These are phyloP conservation scores for Drosera spatulata DNA, from an alignment of 179 eudicot species.

Conservation along the genomic window DNA sequence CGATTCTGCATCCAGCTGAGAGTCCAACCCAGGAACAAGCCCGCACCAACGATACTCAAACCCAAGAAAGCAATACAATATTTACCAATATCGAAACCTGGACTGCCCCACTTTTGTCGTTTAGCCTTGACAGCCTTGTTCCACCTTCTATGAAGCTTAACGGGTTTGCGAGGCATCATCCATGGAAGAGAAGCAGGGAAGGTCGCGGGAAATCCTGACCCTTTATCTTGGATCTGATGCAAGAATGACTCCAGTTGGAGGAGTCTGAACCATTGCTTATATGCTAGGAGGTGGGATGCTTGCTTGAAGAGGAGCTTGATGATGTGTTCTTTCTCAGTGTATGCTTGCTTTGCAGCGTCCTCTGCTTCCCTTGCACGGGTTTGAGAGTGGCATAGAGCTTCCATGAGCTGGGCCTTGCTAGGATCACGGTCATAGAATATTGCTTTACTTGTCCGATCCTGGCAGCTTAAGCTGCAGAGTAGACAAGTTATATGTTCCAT, in stretches of 20 bases:
- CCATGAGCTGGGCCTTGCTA: slow-evolving; percentile 52
- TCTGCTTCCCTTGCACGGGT: slow-evolving; percentile 95
- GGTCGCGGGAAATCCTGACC: slow-evolving; percentile 15
- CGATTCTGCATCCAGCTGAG: slow-evolving; percentile 77
- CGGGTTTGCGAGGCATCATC: slow-evolving; percentile 25
- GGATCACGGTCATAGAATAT: slow-evolving; percentile 19
- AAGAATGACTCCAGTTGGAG: slow-evolving; percentile 63
- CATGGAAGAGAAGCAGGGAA: slow-evolving; percentile 37
- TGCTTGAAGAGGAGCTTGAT: slow-evolving; percentile 73
- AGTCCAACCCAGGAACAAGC: slow-evolving; percentile 86
- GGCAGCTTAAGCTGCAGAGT: slow-evolving; percentile 14
- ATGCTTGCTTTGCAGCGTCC: slow-evolving; percentile 64
- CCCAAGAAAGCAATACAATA: slow-evolving; percentile 62
- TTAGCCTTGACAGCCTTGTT: slow-evolving; percentile 27
- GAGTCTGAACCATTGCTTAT: slow-evolving; percentile 77
- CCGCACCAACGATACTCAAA: slow-evolving; percentile 77
- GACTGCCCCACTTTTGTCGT: slow-evolving; percentile 25
- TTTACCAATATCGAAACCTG: slow-evolving; percentile 35
- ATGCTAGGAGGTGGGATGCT: slow-evolving; percentile 82
- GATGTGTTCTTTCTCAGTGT: slow-evolving; percentile 67
- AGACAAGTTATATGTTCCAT: not conserved
- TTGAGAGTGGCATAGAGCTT: slow-evolving; percentile 93
- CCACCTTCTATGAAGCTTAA: slow-evolving; percentile 21
- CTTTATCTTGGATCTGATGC: slow-evolving; percentile 28
- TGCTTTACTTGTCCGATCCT: slow-evolving; percentile 11